Base-by-base conservation (phyloP, 176 grass and related monocot genomes). In the Zea luxurians region DNA sequence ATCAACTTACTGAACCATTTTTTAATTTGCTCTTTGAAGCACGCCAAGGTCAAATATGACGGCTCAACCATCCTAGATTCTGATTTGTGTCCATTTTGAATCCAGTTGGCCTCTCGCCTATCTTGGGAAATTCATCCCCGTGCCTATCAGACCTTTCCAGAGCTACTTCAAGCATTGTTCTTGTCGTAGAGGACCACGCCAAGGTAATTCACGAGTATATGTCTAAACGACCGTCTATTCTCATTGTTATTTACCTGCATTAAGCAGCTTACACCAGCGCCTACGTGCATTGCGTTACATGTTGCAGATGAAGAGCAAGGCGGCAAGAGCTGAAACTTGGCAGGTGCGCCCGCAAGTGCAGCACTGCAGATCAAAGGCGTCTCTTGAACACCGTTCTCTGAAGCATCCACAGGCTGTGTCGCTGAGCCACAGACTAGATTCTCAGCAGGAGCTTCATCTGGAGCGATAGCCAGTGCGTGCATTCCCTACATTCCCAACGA, bases 51-150 rank as follows among this genome's bases (percentile, higher is more conserved):
- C 27, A 27, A 27, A 8, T 64, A 13, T 16, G 13, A 15, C 11
- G 11, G n/a, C 4, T 9, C 40, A 55, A n/a, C 48, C 13, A 71
- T 77, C 43, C 61, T 47, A 13, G 20, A 9, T 44, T 66, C 57
- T 80, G 58, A 85, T 44, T 13, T 50, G 35, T 54, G 12, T 42
- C 53, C 36, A 63, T 63, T 40, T 66, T 57, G 38, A 37, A 82
- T 88, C 67, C 75, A 91, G 91, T 49, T 93, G 91, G 88, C 91
- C 91, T 27, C 67, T 91, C n/a, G 85, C 82, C 40, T 81, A 75
- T 64, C 13, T 84, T 16, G 91, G 86, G 42, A 93, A 93, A 75
- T 80, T 75, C 64, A 72, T 93, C 61, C 91, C 88, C 6, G 86
- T 93, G 61, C 88, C 88, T 0, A 35, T 46, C 45, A 88, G 60